Evolutionary conservation across 106 monocot species (phyloP).

Genomic region (Narthecium ossifragum): DNA sequence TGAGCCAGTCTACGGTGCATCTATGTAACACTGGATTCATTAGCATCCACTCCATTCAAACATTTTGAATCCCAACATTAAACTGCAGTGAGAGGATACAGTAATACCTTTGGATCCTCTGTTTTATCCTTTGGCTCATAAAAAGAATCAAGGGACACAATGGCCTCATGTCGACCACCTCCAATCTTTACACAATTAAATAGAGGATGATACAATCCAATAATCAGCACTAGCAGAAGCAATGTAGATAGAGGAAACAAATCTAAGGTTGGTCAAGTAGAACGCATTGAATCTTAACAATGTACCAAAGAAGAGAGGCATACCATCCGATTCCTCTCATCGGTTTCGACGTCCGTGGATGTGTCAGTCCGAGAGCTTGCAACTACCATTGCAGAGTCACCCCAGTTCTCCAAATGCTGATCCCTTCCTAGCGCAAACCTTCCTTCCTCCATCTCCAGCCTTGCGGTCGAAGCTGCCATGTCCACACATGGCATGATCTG

Average conservation of each 20-base stretch:
- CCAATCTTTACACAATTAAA: slow-evolving; percentile 18
- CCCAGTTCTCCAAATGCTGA: slow-evolving; percentile 64
- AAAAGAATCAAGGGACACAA: slow-evolving; percentile 31
- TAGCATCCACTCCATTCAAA: not conserved
- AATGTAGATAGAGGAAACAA: too few relatives aligned
- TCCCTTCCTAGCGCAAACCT: slow-evolving; percentile 24
- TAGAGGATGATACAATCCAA: not conserved
- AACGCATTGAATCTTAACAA: too few relatives aligned
- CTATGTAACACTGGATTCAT: too few relatives aligned
- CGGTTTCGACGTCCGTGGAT: slow-evolving; percentile 49
- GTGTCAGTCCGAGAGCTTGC: slow-evolving; percentile 50
- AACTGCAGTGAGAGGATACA: not conserved
- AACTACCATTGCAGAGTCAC: slow-evolving; percentile 48
- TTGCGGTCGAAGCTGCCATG: slow-evolving; percentile 13
- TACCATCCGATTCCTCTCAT: slow-evolving; percentile 32
- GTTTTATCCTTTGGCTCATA: slow-evolving; percentile 28
- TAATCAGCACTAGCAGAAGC: too few relatives aligned
- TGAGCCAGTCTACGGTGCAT: slow-evolving; percentile 47
- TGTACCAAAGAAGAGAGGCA: not conserved
- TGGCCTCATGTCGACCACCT: slow-evolving; percentile 13
- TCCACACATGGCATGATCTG: slow-evolving; percentile 32
- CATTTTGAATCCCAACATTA: not conserved
- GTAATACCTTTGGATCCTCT: slow-evolving; percentile 56
- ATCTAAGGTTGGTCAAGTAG: too few relatives aligned
- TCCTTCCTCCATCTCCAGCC: slow-evolving; percentile 9